These are phyloP conservation scores for Lactuca sativa DNA, from an alignment of 129 eudicot genomes.

Conservation along the genomic window DNA sequence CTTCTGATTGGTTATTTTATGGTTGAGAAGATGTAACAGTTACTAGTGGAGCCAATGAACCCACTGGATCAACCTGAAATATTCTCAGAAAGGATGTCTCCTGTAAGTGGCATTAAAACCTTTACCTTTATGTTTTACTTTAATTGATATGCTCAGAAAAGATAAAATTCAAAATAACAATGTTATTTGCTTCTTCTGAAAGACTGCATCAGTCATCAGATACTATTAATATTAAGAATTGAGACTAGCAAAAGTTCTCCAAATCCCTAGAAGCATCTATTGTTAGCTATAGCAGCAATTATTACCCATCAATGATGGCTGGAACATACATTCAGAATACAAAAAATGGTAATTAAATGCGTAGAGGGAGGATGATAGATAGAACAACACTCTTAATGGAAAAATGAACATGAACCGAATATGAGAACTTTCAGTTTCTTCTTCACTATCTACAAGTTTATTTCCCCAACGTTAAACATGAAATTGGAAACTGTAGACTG, in stretches of 20 bases:
- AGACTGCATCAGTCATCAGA: no score
- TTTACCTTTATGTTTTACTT: slow-evolving; percentile 4
- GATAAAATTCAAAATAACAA: no score
- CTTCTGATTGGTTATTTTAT: slow-evolving; percentile 14
- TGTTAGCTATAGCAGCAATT: neutral
- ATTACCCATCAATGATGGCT: neutral
- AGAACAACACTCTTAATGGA: neutral
- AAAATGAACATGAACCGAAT: neutral
- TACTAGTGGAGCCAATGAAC: slow-evolving; percentile 12
- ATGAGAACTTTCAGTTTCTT: neutral
- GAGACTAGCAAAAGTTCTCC: no score
- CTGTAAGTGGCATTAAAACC: neutral
- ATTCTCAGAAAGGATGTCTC: neutral
- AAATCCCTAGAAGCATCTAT: no score
- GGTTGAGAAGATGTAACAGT: slow-evolving; percentile 18
- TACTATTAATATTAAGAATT: no score
- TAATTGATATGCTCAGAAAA: neutral
- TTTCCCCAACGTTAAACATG: neutral
- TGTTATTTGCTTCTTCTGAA: no score
- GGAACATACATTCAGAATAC: neutral
- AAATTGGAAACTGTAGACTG: slow-evolving; percentile 2
- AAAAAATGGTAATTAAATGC: neutral
- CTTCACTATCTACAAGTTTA: neutral
- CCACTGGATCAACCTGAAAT: slow-evolving; percentile 23
- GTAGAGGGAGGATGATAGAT: neutral